Conservation (phyloP, 495 filamentous ascomycete genomes). For the Umbilicaria muhlenbergii region DNA sequence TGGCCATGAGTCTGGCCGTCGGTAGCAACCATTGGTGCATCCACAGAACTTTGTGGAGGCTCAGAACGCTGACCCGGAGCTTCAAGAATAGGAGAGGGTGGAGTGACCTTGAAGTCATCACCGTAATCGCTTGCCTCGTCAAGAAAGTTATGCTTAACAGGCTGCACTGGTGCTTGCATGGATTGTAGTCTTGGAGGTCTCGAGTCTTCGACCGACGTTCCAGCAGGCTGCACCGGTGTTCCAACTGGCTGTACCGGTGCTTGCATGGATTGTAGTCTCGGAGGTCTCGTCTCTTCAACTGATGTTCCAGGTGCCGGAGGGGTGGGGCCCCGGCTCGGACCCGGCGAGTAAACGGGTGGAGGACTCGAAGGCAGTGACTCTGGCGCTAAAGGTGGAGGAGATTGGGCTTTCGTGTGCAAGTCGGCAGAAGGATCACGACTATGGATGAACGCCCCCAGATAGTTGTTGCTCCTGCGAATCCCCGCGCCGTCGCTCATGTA, state of each 20-base stretch:
- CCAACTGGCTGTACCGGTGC: constrained; percentile 11
- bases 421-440: constrained; percentile 16
- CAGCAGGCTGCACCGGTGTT: constrained; percentile 10
- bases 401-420: constrained; percentile 3
- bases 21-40: constrained; percentile 20
- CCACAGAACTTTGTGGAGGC: constrained; percentile 12
- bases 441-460: constrained; percentile 27
- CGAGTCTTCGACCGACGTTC: constrained; percentile 9
- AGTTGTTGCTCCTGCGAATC: constrained; percentile 27
- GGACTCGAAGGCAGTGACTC: constrained; percentile 16
- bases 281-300: neutral
- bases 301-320: constrained; percentile 3
- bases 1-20: constrained; percentile 21
- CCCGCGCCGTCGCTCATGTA: constrained; percentile 18
- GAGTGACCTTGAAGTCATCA: constrained; percentile 38
- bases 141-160: constrained; percentile 24
- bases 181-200: constrained; percentile 17
- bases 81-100: constrained; percentile 23
- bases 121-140: constrained; percentile 47
- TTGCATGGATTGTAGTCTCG: neutral
- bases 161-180: constrained; percentile 14
- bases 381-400: constrained; percentile 11
- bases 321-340: constrained; percentile 6
- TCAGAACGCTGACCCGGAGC: constrained; percentile 4
- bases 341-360: neutral